These are phyloP conservation scores for Globisporangium heterothallicum DNA, from an alignment of 352 stramenopile genomes.

Conservation along the genomic window DNA sequence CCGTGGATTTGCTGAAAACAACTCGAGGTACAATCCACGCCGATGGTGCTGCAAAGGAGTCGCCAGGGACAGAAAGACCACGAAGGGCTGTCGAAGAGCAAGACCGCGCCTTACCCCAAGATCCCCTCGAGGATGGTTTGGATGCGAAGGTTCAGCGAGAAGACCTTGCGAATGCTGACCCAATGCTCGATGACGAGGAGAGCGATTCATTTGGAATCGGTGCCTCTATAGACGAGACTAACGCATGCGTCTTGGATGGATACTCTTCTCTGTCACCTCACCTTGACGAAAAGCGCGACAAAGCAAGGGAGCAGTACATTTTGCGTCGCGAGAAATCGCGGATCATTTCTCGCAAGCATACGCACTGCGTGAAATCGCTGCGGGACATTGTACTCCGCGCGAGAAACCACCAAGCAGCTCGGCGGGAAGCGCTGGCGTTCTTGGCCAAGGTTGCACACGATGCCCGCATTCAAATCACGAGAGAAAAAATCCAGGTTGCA, in stretches of 20 bases:
- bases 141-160: neutral
- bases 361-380: conserved; percentile 11
- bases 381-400: conserved; percentile 4
- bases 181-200: conserved; percentile 2
- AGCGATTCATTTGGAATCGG: conserved; percentile 8
- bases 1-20: neutral
- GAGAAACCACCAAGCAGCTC: conserved; percentile 8
- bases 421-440: conserved; percentile 1
- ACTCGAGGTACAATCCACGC: neutral
- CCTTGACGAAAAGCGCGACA: conserved; percentile 2
- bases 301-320: conserved; percentile 4
- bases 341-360: conserved; percentile 14
- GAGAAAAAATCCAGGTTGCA: neutral
- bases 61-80: neutral
- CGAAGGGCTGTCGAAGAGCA: conserved; percentile 7
- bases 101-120: neutral
- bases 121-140: neutral
- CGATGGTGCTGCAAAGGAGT: neutral
- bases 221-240: neutral
- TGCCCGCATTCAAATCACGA: neutral
- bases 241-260: neutral
- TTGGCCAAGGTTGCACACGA: neutral
- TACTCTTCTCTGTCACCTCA: conserved; percentile 4
- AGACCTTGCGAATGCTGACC: conserved; percentile 6
- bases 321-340: conserved; percentile 10